Conservation (phyloP, 1,284 basidiomycete genomes). For the Tilletia setariae region DNA sequence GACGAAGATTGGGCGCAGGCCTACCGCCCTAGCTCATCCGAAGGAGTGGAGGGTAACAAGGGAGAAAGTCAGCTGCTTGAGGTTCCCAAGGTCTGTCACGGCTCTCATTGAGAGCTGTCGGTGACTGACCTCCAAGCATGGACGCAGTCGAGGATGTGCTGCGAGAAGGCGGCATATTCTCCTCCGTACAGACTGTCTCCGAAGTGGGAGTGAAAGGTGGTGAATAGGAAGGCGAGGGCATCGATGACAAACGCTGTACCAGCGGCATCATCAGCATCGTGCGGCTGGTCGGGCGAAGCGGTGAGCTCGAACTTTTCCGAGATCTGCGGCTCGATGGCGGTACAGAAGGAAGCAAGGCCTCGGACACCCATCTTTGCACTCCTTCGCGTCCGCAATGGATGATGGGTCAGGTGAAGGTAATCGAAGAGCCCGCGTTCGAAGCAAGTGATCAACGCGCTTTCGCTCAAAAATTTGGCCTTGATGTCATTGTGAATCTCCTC, state of each 20-base stretch:
- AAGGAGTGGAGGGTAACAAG: slow-evolving; percentile 15
- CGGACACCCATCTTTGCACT: slow-evolving; percentile 33
- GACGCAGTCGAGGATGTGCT: background rate
- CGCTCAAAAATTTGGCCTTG: too few species aligned
- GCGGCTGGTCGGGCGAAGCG: slow-evolving; percentile 8
- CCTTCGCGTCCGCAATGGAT: too few species aligned
- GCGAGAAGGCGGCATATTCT: slow-evolving; percentile 10
- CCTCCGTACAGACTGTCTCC: slow-evolving; percentile 28
- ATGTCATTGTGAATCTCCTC: too few species aligned
- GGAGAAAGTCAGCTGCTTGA: background rate
- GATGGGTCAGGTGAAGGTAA: too few species aligned
- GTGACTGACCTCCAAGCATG: slow-evolving; percentile 20
- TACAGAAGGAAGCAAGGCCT: slow-evolving; percentile 35
- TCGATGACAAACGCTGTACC: slow-evolving; percentile 32
- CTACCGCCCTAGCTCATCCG: slow-evolving; percentile 25
- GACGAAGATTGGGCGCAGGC: slow-evolving; percentile 39
- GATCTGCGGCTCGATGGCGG: slow-evolving; percentile 25
- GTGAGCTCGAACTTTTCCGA: slow-evolving; percentile 26
- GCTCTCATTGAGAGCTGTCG: too few species aligned
- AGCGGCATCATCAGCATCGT: background rate
- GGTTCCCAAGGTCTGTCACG: too few species aligned
- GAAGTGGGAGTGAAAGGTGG: slow-evolving; percentile 32
- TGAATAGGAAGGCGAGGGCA: slow-evolving; percentile 42
- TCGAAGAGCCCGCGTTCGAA: too few species aligned
- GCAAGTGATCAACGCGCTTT: too few species aligned